Base-by-base conservation (phyloP, 345 rosid genomes). In the Populus davidiana region DNA sequence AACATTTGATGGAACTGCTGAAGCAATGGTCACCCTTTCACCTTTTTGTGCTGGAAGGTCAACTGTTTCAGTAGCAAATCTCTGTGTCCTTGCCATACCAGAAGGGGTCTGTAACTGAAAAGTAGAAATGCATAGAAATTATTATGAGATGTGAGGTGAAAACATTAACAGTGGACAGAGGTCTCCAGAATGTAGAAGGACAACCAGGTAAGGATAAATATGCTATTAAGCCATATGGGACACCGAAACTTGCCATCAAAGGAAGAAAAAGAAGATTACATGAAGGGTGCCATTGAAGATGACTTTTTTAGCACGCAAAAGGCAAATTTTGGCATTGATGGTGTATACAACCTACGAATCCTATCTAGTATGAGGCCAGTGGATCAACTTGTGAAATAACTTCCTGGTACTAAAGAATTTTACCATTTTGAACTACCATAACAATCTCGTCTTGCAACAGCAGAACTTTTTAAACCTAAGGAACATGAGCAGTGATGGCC, bases 21-120 rank as follows among this genome's bases (percentile, higher is more conserved):
- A 93, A 79, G 90, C 86, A 87, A 93, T 81, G 54, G 99, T 93
- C 75, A 92, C 97, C 80, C 98, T 91, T 86, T 96, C 96, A 79
- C 97, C 94, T 81, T 90, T 92, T 83, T 92, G 97, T n/a, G 98
- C 96, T 69, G 98, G 98, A 68, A 93, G 96, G 38, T 91, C 93
- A 67, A 87, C 95, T 39, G 95, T 92, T 86, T 90, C 96, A 70
- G 97, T 93, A 74, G 99, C 97, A 89, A 96, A 93, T 72, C 90
- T 85, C 81, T 96, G 94, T 35, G 98, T 92, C 29, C 95, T 88
- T 39, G 99, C 94, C 77, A 85, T 75, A 69, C 98, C 96, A 29
- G 98, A 90, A 80, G 99, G 99, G 29, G 92, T 91, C 77, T 86
- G 89, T 43, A 96, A 92, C 99, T 93, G 83, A 73, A 82, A 78